Evolutionary conservation across 2,329 filamentous ascomycete species (phyloP), one percentile per base, ranked within the genome.

Genomic region (Cladosporium colombiae): DNA sequence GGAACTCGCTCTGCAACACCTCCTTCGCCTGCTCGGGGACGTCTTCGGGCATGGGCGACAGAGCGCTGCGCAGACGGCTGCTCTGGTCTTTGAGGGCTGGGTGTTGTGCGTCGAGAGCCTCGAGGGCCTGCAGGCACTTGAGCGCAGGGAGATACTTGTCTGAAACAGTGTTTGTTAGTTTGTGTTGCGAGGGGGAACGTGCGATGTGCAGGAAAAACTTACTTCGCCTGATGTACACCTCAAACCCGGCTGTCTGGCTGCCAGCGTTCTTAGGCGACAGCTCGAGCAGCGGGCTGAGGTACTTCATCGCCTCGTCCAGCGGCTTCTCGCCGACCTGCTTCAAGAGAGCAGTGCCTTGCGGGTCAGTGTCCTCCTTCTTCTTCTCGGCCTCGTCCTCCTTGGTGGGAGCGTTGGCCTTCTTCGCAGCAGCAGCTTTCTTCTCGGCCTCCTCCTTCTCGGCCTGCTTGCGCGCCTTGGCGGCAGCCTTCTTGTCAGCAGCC

Each of bases 331-430:
- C 87, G 21, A 91, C 87, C 35, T 65, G 70, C 69, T 74, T 76
- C 58, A 75, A 62, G 66, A 98, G 84, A 78, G 91, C 91, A 71
- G 88, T 81, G 49, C 96, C 95, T 35, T 91, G 83, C 29, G 95
- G 94, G 78, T 99, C 95, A 23, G 91, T 86, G 72, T 99, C 95
- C 79, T 91, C 91, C 83, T 96, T 97, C 83, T 93, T 95, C 11
- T 83, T 80, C 69, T 88, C 86, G 16, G 82, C 84, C 65, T 83
- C 81, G 65, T 89, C 90, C 62, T 82, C 81, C 67, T 89, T 90
- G 29, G 85, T 86, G 2, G 61, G 33, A 25, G 61, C 50, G 49
- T 85, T 86, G 35, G 85, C 83, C 64, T 87, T 85, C 68, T 80
- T 82, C 65, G 80, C 80, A 11, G 78, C 77, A 21, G 74, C 74